Conservation (phyloP, 345 rosid genomes). For the Balakata baccata region DNA sequence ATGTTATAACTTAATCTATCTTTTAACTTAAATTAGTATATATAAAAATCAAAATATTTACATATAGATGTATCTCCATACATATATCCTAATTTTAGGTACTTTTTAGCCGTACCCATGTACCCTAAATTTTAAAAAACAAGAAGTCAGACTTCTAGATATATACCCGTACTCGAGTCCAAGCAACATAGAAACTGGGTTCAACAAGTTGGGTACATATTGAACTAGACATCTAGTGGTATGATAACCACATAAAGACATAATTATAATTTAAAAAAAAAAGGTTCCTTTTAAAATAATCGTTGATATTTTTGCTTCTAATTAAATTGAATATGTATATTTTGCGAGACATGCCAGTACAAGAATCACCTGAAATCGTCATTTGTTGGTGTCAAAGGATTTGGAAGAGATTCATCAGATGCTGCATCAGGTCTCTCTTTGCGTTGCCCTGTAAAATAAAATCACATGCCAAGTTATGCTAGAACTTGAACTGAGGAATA, state of each 20-base stretch:
- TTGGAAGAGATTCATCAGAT: constrained; percentile 40
- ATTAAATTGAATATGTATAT: background rate
- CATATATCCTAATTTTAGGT: too few species aligned
- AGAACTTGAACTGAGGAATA: constrained; percentile 5
- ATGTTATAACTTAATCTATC: too few species aligned
- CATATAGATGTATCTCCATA: too few species aligned
- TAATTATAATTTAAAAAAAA: background rate
- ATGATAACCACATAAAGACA: background rate
- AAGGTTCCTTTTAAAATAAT: background rate
- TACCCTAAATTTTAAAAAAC: too few species aligned
- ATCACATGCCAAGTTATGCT: background rate
- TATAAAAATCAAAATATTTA: too few species aligned
- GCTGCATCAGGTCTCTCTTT: constrained; percentile 61
- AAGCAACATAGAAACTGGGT: too few species aligned
- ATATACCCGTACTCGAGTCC: too few species aligned
- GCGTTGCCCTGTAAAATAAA: constrained; percentile 58
- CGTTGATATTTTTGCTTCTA: background rate
- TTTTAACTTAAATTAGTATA: too few species aligned
- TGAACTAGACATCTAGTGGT: background rate
- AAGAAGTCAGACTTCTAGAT: too few species aligned
- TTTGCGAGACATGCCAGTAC: background rate
- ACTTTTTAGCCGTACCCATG: too few species aligned
- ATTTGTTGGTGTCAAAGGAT: constrained; percentile 56
- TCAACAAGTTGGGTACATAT: background rate
- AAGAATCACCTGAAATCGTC: constrained; percentile 67